phyloP scores from a whole-genome alignment of 495 filamentous ascomycete species.

The Trichoderma asperelloides region DNA sequence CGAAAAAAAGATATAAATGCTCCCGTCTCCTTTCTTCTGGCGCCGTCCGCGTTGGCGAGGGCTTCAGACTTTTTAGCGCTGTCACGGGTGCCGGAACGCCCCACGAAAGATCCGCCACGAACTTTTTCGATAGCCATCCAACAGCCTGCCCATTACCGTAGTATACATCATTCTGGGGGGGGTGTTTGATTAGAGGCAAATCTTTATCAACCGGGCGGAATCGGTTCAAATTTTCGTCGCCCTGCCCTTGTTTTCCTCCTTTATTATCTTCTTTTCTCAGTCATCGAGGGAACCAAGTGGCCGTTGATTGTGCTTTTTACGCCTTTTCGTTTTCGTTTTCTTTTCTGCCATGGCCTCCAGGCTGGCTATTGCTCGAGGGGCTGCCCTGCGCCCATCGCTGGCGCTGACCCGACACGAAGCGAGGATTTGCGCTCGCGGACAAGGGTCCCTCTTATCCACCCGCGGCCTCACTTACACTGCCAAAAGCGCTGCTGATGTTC shows the following conservation, averaged over 20 bases:
- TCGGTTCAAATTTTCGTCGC: not conserved
- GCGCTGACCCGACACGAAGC: not conserved
- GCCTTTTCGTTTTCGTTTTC: not conserved
- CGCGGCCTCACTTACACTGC: not conserved
- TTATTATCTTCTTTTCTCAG: not conserved
- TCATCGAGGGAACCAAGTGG: not conserved
- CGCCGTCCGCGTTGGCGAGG: not conserved
- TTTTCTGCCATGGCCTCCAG: not conserved
- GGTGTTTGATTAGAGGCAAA: not conserved
- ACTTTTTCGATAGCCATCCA: not conserved
- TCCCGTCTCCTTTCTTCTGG: not conserved
- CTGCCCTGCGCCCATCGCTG: not conserved
- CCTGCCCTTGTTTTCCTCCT: not conserved
- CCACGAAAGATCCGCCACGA: conserved; percentile 9
- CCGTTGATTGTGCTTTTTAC: not conserved
- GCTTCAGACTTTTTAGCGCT: not conserved
- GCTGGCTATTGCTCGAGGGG: not conserved
- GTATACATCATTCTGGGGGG: not conserved
- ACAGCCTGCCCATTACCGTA: not conserved
- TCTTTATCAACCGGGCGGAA: not conserved
- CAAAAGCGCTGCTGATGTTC: not conserved
- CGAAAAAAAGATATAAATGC: too few relatives aligned
- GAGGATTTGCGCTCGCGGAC: not conserved
- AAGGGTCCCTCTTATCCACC: not conserved
- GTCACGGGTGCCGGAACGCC: conserved; percentile 1